A percentile compares a stretch with the other conserved stretches of the same genome.
These are phyloP conservation scores for Alternaria ventricosa DNA, from an alignment of 2,329 filamentous ascomycete genomes.

Conservation along the genomic window DNA sequence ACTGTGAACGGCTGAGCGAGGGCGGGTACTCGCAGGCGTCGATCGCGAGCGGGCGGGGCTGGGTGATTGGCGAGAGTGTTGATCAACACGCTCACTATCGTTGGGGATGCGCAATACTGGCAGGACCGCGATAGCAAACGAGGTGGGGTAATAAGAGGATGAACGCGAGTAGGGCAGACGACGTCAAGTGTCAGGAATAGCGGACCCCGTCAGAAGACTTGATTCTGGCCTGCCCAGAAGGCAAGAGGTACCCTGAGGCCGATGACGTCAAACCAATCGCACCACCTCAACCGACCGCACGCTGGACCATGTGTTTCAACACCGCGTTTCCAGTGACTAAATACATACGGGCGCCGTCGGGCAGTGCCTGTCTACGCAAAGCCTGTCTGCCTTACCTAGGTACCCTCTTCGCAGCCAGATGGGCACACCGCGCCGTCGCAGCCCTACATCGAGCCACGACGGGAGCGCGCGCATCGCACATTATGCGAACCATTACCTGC, in stretches of 20 bases:
- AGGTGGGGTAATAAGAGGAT: slow-evolving; percentile 20
- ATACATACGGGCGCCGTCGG: not conserved
- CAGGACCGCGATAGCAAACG: slow-evolving; percentile 1
- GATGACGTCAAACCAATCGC: slow-evolving; percentile 8
- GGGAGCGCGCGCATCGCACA: slow-evolving; percentile 10
- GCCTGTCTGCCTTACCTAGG: slow-evolving; percentile 7
- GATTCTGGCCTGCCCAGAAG: slow-evolving; percentile 14
- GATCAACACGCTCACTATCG: slow-evolving; percentile 17
- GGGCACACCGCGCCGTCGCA: slow-evolving; percentile 19
- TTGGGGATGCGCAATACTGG: slow-evolving; percentile 13
- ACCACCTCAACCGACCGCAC: slow-evolving; percentile 4
- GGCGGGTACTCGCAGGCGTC: slow-evolving; percentile 27
- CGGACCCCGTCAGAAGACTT: slow-evolving; percentile 20
- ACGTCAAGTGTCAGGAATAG: slow-evolving; percentile 21
- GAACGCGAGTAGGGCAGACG: slow-evolving; percentile 9
- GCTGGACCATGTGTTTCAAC: not conserved
- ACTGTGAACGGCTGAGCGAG: slow-evolving; percentile 17
- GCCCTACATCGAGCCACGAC: slow-evolving; percentile 4
- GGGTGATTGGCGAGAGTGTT: slow-evolving; percentile 22
- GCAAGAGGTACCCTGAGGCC: slow-evolving; percentile 1
- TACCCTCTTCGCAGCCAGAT: not conserved
- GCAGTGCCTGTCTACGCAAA: slow-evolving; percentile 1
- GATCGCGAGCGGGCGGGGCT: slow-evolving; percentile 18
- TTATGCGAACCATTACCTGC: slow-evolving; percentile 24
- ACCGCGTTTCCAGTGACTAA: slow-evolving; percentile 1